Evolutionary conservation across 192 early-diverging fungal genomes (phyloP).

Genomic region (Blastocladiella britannica): DNA sequence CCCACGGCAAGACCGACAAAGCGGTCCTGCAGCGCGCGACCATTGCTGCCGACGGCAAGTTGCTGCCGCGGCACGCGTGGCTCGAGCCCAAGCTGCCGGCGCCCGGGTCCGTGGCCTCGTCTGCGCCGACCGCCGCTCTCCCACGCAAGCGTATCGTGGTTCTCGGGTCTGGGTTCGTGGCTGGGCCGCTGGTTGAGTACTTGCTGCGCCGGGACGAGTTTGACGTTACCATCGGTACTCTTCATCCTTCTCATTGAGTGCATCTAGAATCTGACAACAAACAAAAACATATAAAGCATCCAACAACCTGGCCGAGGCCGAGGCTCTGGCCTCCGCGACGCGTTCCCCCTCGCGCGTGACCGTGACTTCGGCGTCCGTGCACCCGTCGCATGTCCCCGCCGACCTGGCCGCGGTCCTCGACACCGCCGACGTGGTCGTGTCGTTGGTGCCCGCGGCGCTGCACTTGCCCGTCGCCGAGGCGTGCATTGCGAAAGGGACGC

Average conservation of each 20-base stretch:
- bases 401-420: background rate
- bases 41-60: slow-evolving; percentile 48
- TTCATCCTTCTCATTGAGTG: too few relatives aligned
- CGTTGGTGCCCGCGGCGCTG: slow-evolving; percentile 65
- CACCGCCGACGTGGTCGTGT: background rate
- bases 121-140: slow-evolving; percentile 3
- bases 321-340: background rate
- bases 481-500: slow-evolving; percentile 63
- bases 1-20: slow-evolving; percentile 11
- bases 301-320: slow-evolving; percentile 1
- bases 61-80: slow-evolving; percentile 31
- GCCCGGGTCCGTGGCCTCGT: background rate
- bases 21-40: slow-evolving; percentile 53
- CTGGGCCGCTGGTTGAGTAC: slow-evolving; percentile 77
- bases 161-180: slow-evolving; percentile 78
- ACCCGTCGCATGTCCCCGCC: background rate
- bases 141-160: slow-evolving; percentile 39
- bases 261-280: too few relatives aligned
- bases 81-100: slow-evolving; percentile 22
- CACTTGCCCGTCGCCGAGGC: slow-evolving; percentile 37
- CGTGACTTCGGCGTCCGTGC: background rate
- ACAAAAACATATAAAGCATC: too few relatives aligned
- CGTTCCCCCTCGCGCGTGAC: background rate
- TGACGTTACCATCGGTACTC: slow-evolving; percentile 51
- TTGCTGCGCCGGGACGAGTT: slow-evolving; percentile 32